Percentiles rank a stretch among this genome's conserved stretches.
These are phyloP conservation scores for Arthrinium phaeospermum DNA, from an alignment of 2,329 filamentous ascomycete genomes.

Conservation along the genomic window DNA sequence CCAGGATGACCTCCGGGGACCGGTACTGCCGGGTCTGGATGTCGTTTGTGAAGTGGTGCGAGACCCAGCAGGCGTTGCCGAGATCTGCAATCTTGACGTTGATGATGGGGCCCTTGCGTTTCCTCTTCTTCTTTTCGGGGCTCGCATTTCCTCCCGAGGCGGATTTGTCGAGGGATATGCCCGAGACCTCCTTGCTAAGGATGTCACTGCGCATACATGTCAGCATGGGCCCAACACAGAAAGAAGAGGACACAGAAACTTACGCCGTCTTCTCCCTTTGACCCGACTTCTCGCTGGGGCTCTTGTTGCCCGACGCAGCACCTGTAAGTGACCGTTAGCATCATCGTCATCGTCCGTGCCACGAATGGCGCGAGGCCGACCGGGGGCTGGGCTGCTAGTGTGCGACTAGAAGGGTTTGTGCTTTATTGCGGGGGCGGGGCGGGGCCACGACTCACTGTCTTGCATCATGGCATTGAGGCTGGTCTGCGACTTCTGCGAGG, in stretches of 20 bases:
- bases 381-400: constrained; percentile 2
- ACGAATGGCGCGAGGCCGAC: not conserved
- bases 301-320: constrained; percentile 39
- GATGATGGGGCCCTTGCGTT: constrained; percentile 67
- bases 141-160: constrained; percentile 45
- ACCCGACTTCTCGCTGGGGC: constrained; percentile 72
- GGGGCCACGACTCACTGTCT: constrained; percentile 64
- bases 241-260: constrained; percentile 43
- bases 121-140: constrained; percentile 71
- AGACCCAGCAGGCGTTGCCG: constrained; percentile 98
- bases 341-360: constrained; percentile 2
- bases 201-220: constrained; percentile 69
- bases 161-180: constrained; percentile 87
- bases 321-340: not conserved
- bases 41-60: constrained; percentile 98
- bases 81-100: constrained; percentile 99
- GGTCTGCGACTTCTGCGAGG: constrained; percentile 66
- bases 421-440: constrained; percentile 9
- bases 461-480: constrained; percentile 86
- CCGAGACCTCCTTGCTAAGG: constrained; percentile 89
- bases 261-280: constrained; percentile 94
- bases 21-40: constrained; percentile 98
- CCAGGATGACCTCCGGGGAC: constrained; percentile 95
- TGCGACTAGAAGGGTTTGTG: constrained; percentile 14
- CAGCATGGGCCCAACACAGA: not conserved